These are phyloP conservation scores for Amanita brunnescens DNA, from an alignment of 768 basidiomycete genomes.

Conservation along the genomic window DNA sequence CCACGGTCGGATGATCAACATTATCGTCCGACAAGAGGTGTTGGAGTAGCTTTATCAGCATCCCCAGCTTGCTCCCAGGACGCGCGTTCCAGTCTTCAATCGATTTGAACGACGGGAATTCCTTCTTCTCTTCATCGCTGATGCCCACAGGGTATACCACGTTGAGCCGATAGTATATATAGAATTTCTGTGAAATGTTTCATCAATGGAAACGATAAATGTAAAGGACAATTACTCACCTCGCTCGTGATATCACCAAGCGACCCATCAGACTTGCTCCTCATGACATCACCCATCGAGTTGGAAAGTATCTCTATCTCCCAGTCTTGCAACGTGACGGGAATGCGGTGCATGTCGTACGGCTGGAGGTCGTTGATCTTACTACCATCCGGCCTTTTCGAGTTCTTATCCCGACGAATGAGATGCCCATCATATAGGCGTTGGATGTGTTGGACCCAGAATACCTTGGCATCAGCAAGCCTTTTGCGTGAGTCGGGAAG, in stretches of 20 bases:
- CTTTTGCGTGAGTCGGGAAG: background rate
- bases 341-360: background rate
- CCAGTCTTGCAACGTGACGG: background rate
- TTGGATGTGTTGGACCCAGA: background rate
- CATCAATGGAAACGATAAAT: no score
- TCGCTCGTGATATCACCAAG: background rate
- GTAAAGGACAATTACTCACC: background rate
- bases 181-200: background rate
- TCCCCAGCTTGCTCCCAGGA: background rate
- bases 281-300: background rate
- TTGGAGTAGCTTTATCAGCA: background rate
- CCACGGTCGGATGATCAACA: background rate
- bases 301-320: background rate
- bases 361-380: background rate
- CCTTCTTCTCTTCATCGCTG: background rate
- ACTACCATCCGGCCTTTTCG: background rate
- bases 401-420: background rate
- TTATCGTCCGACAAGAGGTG: background rate
- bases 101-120: background rate
- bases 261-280: background rate
- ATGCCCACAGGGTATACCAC: background rate
- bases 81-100: background rate
- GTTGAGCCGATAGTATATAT: background rate
- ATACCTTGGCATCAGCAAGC: background rate
- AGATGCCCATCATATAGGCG: background rate